Evolutionary conservation across 2,329 filamentous ascomycete genomes (phyloP), one percentile per base, ranked within the genome.

Genomic region (Trichoderma hamatum): DNA sequence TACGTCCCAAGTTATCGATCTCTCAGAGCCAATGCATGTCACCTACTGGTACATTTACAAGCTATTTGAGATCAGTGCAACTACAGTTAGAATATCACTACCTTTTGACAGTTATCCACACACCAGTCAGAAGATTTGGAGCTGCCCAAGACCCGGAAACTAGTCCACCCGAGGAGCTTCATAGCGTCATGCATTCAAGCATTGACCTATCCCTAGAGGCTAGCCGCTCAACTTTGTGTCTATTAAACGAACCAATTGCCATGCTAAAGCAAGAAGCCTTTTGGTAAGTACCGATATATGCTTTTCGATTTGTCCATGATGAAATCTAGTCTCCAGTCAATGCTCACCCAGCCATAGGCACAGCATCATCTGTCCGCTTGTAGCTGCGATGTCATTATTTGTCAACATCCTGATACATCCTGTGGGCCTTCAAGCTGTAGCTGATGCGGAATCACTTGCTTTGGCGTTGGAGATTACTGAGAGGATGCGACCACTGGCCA

Each of bases 181-280:
- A 64, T 14, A 64, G 49, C 24, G 61, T 51, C 21, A 64, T 64
- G 61, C 61, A 64, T 30, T 64, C 61, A 21, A 64, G 61, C 32
- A 64, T 64, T 24, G 61, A 64, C 16, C 7, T 64, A 26, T 64
- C 61, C 14, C 49, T 64, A 24, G 61, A 64, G 13, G 61, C 61
- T 16, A 64, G 61, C 24, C 61, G 49, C 16, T 64, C 61, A 14
- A 55, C 61, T 10, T 19, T 64, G 11, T 16, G 36, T 16, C 24
- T 64, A 11, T 19, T 64, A 0, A 39, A 30, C 11, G 49, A 55
- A 14, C 61, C 61, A 16, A 55, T 64, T 24, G 61, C 16, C 19
- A 43, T 43, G 49, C 2, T 43, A 26, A 54, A 55, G 21, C 32
- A 43, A 30, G 24, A 64, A 10, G 30, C 1, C 3, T 64, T 64